phyloP scores from a whole-genome alignment of 106 monocot species.

The Allium sativum region DNA sequence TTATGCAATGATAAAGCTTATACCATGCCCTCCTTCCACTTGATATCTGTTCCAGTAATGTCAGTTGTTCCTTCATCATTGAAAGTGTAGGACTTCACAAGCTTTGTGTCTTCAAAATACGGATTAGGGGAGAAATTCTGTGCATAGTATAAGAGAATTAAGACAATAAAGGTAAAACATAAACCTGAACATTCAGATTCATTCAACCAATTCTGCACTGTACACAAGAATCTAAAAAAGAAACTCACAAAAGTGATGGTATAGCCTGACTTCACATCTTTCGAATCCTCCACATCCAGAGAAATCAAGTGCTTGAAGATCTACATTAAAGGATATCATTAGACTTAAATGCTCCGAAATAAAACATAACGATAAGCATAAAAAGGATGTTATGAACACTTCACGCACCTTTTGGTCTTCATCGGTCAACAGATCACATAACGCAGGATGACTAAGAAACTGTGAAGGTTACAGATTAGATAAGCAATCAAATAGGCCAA shows the following conservation, averaged over 20 bases:
- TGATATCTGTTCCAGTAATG: constrained; percentile 62
- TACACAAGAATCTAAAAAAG: neutral
- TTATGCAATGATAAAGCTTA: constrained; percentile 7
- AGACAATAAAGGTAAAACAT: neutral
- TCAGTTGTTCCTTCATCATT: constrained; percentile 49
- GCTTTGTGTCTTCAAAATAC: constrained; percentile 67
- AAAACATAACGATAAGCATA: neutral
- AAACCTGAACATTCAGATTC: no score
- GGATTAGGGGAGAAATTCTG: constrained; percentile 73
- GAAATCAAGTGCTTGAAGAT: constrained; percentile 69
- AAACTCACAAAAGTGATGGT: constrained; percentile 70
- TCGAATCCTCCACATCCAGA: constrained; percentile 82
- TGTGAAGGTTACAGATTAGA: constrained; percentile 10
- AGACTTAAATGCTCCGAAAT: neutral
- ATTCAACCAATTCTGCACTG: no score
- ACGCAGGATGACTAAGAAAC: constrained; percentile 60
- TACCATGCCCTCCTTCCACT: constrained; percentile 86
- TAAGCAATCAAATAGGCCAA: neutral
- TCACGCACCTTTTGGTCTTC: constrained; percentile 56
- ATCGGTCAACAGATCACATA: constrained; percentile 46
- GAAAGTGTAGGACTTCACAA: constrained; percentile 56
- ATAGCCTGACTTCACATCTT: constrained; percentile 87
- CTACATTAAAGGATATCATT: constrained; percentile 11
- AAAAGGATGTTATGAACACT: neutral
- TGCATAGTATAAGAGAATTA: neutral